Evolutionary conservation across 2,329 filamentous ascomycete species (phyloP), one percentile per base, ranked within the genome.

Genomic region (Fusarium xylarioides): DNA sequence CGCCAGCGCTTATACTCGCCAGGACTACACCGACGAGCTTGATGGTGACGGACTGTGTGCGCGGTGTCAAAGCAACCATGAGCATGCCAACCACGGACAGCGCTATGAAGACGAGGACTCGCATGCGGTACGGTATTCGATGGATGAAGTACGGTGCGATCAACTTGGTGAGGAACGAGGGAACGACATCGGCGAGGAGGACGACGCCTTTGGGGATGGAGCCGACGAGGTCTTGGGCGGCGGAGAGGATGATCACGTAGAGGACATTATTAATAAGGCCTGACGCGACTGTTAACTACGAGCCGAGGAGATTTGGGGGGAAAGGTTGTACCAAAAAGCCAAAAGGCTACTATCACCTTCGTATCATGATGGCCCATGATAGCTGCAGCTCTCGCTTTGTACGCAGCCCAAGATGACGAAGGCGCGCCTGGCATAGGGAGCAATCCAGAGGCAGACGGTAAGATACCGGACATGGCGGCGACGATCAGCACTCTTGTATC

Each of bases 181-280:
- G 96, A 28, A 97, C 86, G 61, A 98, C 94, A 81, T 98, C 95
- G 80, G 95, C 95, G 70, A 98, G 93, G 61, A 98, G 91, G 62
- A 99, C 95, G 63, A 97, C 89, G 76, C 93, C 94, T 82, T 98
- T 98, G 55, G 96, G 96, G 4, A 98, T 87, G 37, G 93, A 92
- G 40, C 95, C 95, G 76, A 98, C 96, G 70, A 99, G 93, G 79
- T 99, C 96, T 78, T 98, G 93, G 7, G 96, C 96, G 40, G 96
- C 93, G 35, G 95, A 97, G 78, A 99, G 92, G 80, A 98, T 96
- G 81, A 98, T 93, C 63, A 98, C 95, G 83, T 98, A 98, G 83
- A 98, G 92, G 76, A 98, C 94, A 84, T 98, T 98, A 83, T 99
- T 98, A 81, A 98, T 96, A 23, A 84, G 80, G 62, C 83, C 83